These are phyloP conservation scores for Arctostaphylos glauca DNA, from an alignment of 148 eudicot species.

Conservation along the genomic window DNA sequence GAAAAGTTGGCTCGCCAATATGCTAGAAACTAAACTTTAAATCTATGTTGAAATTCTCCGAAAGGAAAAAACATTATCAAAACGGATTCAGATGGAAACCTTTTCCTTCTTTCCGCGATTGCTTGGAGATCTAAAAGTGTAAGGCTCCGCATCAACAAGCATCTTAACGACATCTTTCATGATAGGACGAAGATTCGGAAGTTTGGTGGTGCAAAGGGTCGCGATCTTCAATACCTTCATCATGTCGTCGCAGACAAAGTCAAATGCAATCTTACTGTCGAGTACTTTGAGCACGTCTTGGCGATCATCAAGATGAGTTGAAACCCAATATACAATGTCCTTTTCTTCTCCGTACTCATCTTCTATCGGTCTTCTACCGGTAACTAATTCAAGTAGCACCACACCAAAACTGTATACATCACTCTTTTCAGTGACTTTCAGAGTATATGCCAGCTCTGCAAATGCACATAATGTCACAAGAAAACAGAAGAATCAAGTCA, in stretches of 20 bases:
- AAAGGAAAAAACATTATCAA: background rate
- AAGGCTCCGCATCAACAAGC: slow-evolving; percentile 68
- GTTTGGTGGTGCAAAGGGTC: slow-evolving; percentile 60
- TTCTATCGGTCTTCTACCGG: slow-evolving; percentile 67
- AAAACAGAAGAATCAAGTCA: too few species aligned
- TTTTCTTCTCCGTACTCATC: slow-evolving; percentile 73
- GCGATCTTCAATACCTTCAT: slow-evolving; percentile 58
- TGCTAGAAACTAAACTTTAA: background rate
- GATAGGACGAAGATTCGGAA: slow-evolving; percentile 65
- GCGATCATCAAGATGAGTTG: slow-evolving; percentile 30
- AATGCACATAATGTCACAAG: background rate
- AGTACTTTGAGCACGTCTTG: slow-evolving; percentile 35
- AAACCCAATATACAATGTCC: slow-evolving; percentile 75
- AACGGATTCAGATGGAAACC: slow-evolving; percentile 11
- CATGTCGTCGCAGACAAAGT: slow-evolving; percentile 34
- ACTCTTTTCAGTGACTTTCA: slow-evolving; percentile 68
- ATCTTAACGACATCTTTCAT: slow-evolving; percentile 94
- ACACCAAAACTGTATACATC: slow-evolving; percentile 92
- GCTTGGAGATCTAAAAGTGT: slow-evolving; percentile 18
- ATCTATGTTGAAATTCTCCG: background rate
- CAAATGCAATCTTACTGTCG: slow-evolving; percentile 34
- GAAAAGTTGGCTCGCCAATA: background rate
- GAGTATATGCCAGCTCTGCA: slow-evolving; percentile 76
- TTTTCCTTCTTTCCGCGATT: slow-evolving; percentile 20
- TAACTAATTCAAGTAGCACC: slow-evolving; percentile 74